phyloP scores from a whole-genome alignment of 345 rosid species.

The Eucalyptus marginata region DNA sequence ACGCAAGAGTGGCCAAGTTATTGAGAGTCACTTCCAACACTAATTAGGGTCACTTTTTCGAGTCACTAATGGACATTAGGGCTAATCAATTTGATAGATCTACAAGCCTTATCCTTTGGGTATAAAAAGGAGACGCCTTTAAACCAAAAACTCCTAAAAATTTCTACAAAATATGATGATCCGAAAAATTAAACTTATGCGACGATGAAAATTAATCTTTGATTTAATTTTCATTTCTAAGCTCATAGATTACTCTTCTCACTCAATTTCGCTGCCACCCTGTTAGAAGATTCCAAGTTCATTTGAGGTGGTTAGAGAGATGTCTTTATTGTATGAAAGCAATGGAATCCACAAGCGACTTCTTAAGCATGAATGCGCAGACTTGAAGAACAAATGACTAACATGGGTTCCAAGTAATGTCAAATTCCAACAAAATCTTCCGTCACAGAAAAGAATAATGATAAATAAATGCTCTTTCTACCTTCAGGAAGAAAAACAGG shows the following conservation, averaged over 20 bases:
- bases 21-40: not conserved
- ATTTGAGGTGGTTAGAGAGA: not conserved
- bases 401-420: not conserved
- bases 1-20: not conserved
- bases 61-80: not conserved
- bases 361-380: not conserved
- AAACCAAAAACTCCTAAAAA: not conserved
- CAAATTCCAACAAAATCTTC: not conserved
- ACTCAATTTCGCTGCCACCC: not conserved
- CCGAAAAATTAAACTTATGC: not conserved
- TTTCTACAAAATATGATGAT: not conserved
- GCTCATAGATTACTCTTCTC: not conserved
- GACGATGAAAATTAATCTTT: not conserved
- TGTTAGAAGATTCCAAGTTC: not conserved
- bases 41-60: not conserved
- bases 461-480: not conserved
- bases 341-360: not conserved
- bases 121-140: not conserved
- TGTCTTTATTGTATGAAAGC: not conserved
- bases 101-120: not conserved
- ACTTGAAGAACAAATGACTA: not conserved
- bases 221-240: not conserved
- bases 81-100: not conserved
- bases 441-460: not conserved
- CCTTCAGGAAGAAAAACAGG: not conserved